phyloP scores from a whole-genome alignment of 225 moss, liverwort and hornwort genomes.

The Bryum argenteum region DNA sequence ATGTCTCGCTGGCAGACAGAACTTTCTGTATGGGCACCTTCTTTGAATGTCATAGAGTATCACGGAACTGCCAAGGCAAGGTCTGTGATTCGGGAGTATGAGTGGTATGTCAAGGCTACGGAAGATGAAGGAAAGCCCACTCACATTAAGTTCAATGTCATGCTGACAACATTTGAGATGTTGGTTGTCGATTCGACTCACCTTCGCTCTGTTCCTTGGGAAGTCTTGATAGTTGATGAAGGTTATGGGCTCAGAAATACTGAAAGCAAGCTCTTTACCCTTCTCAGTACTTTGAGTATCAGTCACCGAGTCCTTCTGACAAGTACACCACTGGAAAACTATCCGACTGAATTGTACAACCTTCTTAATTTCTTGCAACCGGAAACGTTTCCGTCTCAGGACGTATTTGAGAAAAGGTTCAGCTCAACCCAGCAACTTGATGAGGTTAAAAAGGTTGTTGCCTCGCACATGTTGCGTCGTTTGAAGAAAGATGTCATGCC shows the following conservation, averaged over 20 bases:
- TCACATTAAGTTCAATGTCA: slow-evolving; percentile 74
- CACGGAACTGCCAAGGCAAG: slow-evolving; percentile 79
- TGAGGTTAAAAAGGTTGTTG: slow-evolving; percentile 76
- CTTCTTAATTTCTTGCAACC: slow-evolving; percentile 77
- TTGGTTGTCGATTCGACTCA: slow-evolving; percentile 69
- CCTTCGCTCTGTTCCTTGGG: slow-evolving; percentile 79
- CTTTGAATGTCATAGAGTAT: slow-evolving; percentile 86
- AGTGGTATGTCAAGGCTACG: slow-evolving; percentile 61
- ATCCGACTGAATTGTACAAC: slow-evolving; percentile 73
- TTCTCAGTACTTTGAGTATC: slow-evolving; percentile 62
- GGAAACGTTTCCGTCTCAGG: slow-evolving; percentile 67
- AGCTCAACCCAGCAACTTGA: slow-evolving; percentile 68
- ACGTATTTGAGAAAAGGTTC: slow-evolving; percentile 74
- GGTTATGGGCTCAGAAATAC: slow-evolving; percentile 64
- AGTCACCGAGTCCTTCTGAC: slow-evolving; percentile 79
- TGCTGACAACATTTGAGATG: slow-evolving; percentile 84
- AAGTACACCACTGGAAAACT: slow-evolving; percentile 64
- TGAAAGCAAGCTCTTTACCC: slow-evolving; percentile 67
- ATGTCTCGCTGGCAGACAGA: slow-evolving; percentile 85
- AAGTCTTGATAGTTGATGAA: slow-evolving; percentile 81
- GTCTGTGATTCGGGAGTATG: slow-evolving; percentile 75
- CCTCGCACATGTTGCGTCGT: slow-evolving; percentile 79
- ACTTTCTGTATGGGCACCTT: slow-evolving; percentile 81
- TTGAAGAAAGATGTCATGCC: slow-evolving; percentile 82
- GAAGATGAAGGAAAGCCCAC: slow-evolving; percentile 47